phyloP scores from a whole-genome alignment of 2,329 filamentous ascomycete genomes.

The Pseudogymnoascus sp. region DNA sequence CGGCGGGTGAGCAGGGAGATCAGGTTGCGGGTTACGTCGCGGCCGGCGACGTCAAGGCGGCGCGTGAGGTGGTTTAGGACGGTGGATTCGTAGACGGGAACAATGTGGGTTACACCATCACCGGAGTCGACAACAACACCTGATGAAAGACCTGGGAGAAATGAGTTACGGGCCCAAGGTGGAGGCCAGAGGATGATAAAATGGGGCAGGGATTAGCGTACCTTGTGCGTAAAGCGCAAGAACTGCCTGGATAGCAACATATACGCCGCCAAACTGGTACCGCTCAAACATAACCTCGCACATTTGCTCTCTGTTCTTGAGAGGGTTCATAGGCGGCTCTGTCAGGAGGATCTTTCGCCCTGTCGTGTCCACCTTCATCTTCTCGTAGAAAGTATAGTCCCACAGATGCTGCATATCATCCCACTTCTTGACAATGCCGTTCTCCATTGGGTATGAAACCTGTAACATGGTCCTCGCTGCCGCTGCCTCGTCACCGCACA shows the following conservation, averaged over 20 bases:
- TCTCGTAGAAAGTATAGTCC: conserved; percentile 98
- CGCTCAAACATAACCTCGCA: conserved; percentile 98
- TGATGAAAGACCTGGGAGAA: conserved; percentile 62
- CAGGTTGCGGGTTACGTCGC: conserved; percentile 96
- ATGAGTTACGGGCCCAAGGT: not conserved
- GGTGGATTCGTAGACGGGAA: conserved; percentile 96
- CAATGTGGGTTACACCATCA: conserved; percentile 96
- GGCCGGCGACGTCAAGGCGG: conserved; percentile 87
- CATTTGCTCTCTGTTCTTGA: conserved; percentile 97
- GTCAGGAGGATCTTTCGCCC: conserved; percentile 96
- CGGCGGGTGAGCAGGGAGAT: conserved; percentile 89
- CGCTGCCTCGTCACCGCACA: conserved; percentile 98
- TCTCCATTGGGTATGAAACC: conserved; percentile 99
- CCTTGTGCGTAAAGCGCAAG: conserved; percentile 94
- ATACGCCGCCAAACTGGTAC: conserved; percentile 92
- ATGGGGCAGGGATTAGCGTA: conserved; percentile 31
- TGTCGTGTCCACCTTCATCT: conserved; percentile 84
- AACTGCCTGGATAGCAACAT: conserved; percentile 96
- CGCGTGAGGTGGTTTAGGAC: conserved; percentile 95
- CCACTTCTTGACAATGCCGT: conserved; percentile 99
- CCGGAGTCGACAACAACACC: conserved; percentile 99
- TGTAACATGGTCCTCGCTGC: conserved; percentile 95
- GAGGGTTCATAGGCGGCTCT: conserved; percentile 94
- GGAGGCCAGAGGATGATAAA: not conserved
- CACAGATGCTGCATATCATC: conserved; percentile 99